phyloP scores from a whole-genome alignment of 495 filamentous ascomycete genomes.

The Aspergillus campestris region DNA sequence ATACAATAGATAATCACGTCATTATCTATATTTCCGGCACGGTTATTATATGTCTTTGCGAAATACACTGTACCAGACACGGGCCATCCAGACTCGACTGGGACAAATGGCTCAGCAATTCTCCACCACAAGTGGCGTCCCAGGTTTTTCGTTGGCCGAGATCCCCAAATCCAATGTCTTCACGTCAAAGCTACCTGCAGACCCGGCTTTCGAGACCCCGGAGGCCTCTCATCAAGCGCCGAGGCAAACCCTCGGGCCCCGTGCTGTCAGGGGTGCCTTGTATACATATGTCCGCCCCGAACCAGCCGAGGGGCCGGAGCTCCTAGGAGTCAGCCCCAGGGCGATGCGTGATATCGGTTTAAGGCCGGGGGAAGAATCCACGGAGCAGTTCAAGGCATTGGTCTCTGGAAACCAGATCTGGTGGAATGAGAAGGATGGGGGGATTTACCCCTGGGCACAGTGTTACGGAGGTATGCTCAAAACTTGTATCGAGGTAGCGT shows the following conservation, averaged over 20 bases:
- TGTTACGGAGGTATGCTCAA: slow-evolving; percentile 71
- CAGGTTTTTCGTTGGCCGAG: slow-evolving; percentile 47
- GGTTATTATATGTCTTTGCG: slow-evolving; percentile 21
- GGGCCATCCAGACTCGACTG: slow-evolving; percentile 16
- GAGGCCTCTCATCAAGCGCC: slow-evolving; percentile 70
- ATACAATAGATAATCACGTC: not conserved
- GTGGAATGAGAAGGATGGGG: slow-evolving; percentile 49
- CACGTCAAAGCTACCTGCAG: slow-evolving; percentile 68
- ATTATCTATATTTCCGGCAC: not conserved
- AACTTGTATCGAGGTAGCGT: no score
- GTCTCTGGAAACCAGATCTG: slow-evolving; percentile 74
- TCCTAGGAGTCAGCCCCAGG: slow-evolving; percentile 67
- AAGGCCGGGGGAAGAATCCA: slow-evolving; percentile 52
- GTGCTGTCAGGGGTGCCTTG: slow-evolving; percentile 74
- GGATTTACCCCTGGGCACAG: slow-evolving; percentile 93
- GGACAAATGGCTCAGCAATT: slow-evolving; percentile 47
- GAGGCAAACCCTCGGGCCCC: slow-evolving; percentile 65
- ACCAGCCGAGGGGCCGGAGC: slow-evolving; percentile 55
- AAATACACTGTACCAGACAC: slow-evolving; percentile 8
- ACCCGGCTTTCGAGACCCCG: slow-evolving; percentile 73
- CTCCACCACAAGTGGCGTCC: slow-evolving; percentile 17
- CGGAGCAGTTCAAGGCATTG: slow-evolving; percentile 63
- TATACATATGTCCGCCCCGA: slow-evolving; percentile 90
- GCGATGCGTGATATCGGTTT: slow-evolving; percentile 78
- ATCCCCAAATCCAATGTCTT: slow-evolving; percentile 83